Evolutionary conservation across 2,329 filamentous ascomycete genomes (phyloP), one percentile per base, ranked within the genome.

Genomic region (Cercospora janseana): DNA sequence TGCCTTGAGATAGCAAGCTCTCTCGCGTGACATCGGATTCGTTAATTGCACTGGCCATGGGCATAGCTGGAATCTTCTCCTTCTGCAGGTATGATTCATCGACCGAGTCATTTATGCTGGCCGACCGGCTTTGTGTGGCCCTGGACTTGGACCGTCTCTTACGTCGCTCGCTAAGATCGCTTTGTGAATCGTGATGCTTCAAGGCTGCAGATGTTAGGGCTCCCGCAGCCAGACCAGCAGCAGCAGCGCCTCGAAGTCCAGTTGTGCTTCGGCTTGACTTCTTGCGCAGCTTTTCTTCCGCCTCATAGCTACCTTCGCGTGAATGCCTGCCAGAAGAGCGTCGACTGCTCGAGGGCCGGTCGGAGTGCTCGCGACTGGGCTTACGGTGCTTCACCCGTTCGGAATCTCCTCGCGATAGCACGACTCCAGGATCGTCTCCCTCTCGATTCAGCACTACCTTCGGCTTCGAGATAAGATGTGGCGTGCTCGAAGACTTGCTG

Each of bases 1-100:
- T 88, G 21, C 87, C 83, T 23, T 88, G 87, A 4, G 91, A 93
- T 13, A 93, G 72, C 46, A 97, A 88, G 0, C 92, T 96, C 12
- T 86, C 86, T 60, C 92, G 80, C 0, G 92, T 97, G 48, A 96
- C 70, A 44, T 96, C 91, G 0, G 92, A 95, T 32, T 87, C 82
- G 58, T 88, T 86, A 50, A 95, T 81, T 49, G 89, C 88, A 69
- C 91, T 95, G 69, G 87, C 85, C 55, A 95, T 78, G 2, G 92
- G 92, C 85, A 96, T 89, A 4, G 88, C 88, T 5, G 90, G 86
- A 10, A 87, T 80, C 1, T 59, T 49, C 29, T 57, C 53, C 35
- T 62, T 60, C 41, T 82, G 20, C 18, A 54, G 51, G 32, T 75
- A 75, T 13, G 72, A 66, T 28, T 79, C 72, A 46, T 81, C 79